Conservation (phyloP, 441 rosid species). For the Populus trichocarpa region DNA sequence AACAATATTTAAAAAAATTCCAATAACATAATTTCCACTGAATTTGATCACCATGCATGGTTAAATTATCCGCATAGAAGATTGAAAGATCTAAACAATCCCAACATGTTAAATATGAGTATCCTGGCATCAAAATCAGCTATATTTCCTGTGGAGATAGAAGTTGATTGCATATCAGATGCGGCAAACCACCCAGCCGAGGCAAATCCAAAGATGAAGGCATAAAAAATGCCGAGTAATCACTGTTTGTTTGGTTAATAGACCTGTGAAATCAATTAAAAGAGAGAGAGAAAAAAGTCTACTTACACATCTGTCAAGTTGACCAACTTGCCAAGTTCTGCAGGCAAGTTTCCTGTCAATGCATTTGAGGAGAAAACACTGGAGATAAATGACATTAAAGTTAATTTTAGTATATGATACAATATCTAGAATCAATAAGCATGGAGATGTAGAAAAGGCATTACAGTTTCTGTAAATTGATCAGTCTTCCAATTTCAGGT, state of each 20-base stretch:
- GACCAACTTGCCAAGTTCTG: slow-evolving; percentile 46
- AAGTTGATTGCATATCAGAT: background rate
- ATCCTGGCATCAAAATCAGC: background rate
- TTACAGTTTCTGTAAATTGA: slow-evolving; percentile 67
- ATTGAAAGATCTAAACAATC: background rate
- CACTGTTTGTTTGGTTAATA: background rate
- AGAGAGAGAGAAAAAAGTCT: background rate
- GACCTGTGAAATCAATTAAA: background rate
- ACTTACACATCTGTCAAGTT: slow-evolving; percentile 77
- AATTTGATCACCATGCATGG: background rate
- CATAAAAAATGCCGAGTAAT: background rate
- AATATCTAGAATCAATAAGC: slow-evolving; percentile 12
- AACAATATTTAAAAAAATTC: background rate
- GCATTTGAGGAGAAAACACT: slow-evolving; percentile 69
- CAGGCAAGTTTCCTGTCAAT: slow-evolving; percentile 63
- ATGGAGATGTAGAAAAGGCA: slow-evolving; percentile 15
- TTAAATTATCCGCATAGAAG: background rate
- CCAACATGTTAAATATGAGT: background rate
- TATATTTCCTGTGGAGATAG: background rate
- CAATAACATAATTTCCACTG: background rate
- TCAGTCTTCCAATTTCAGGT: slow-evolving; percentile 57
- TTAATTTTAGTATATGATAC: background rate
- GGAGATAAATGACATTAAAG: slow-evolving; percentile 13
- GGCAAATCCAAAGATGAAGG: slow-evolving; percentile 1
- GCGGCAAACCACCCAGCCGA: background rate